Percentiles rank a stretch among this genome's conserved stretches.
Evolutionary conservation across 768 basidiomycete species (phyloP).

Genomic region (Lactarius sp.): DNA sequence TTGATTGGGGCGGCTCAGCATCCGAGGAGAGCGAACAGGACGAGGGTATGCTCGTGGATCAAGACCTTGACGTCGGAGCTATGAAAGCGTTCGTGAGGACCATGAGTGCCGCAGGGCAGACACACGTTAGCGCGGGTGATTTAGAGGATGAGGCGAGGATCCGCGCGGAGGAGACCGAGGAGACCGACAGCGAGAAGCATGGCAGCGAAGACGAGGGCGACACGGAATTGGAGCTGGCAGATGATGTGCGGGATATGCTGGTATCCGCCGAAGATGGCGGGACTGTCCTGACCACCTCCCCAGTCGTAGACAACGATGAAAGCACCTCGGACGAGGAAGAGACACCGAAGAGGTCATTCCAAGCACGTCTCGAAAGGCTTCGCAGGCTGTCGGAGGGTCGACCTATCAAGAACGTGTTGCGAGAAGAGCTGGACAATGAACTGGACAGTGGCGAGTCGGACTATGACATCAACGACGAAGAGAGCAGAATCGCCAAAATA

Average conservation of each 20-base stretch:
- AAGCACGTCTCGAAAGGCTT: slow-evolving; percentile 33
- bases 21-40: slow-evolving; percentile 30
- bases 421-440: slow-evolving; percentile 18
- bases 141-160: slow-evolving; percentile 51
- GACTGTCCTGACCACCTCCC: neutral
- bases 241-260: slow-evolving; percentile 12
- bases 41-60: slow-evolving; percentile 42
- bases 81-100: slow-evolving; percentile 53
- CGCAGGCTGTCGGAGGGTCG: slow-evolving; percentile 29
- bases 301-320: slow-evolving; percentile 28
- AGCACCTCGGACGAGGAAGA: slow-evolving; percentile 36
- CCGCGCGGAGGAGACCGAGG: slow-evolving; percentile 37
- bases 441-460: neutral
- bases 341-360: slow-evolving; percentile 36
- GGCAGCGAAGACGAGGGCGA: slow-evolving; percentile 22
- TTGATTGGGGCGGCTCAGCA: slow-evolving; percentile 57
- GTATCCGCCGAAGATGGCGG: neutral
- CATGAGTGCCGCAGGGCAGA: slow-evolving; percentile 44
- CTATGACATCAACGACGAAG: slow-evolving; percentile 29
- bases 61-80: slow-evolving; percentile 46
- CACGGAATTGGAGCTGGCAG: slow-evolving; percentile 25
- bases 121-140: slow-evolving; percentile 61
- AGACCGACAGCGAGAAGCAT: slow-evolving; percentile 29
- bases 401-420: slow-evolving; percentile 21
- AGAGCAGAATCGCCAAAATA: slow-evolving; percentile 32